Evolutionary conservation across 2,329 filamentous ascomycete genomes (phyloP).

Genomic region (Paramyrothecium sp.): DNA sequence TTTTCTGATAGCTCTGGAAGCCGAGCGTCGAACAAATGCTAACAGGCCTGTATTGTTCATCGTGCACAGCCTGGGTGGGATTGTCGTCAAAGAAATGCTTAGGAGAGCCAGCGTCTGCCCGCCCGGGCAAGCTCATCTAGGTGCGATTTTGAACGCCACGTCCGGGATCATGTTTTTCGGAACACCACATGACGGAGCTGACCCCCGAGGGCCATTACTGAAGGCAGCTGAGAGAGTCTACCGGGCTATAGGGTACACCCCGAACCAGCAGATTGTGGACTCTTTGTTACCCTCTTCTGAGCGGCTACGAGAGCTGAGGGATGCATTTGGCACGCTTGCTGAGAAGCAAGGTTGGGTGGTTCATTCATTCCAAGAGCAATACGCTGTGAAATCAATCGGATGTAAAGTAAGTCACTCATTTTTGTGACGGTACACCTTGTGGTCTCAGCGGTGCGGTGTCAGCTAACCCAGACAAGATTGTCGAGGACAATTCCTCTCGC

Average conservation of each 20-base stretch:
- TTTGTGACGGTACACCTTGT: no score
- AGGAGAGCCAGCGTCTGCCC: slow-evolving; percentile 8
- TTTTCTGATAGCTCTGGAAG: slow-evolving; percentile 30
- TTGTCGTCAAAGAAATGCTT: slow-evolving; percentile 26
- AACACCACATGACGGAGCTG: slow-evolving; percentile 27
- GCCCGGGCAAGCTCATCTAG: slow-evolving; percentile 7
- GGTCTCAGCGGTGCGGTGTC: no score
- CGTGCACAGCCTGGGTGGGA: slow-evolving; percentile 31
- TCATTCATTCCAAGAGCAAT: slow-evolving; percentile 33
- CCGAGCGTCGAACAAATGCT: slow-evolving; percentile 16
- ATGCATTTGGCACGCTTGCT: slow-evolving; percentile 26
- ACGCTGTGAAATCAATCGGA: not conserved
- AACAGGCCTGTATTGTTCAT: slow-evolving; percentile 25
- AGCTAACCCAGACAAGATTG: slow-evolving; percentile 16
- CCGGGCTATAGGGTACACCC: slow-evolving; percentile 14
- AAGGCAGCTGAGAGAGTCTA: slow-evolving; percentile 11
- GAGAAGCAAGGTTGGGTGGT: slow-evolving; percentile 26
- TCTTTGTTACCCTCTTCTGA: slow-evolving; percentile 30
- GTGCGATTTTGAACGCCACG: slow-evolving; percentile 16
- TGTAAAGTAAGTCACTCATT: not conserved
- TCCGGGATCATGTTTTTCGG: slow-evolving; percentile 30
- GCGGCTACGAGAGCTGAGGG: slow-evolving; percentile 25
- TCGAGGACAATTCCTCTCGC: slow-evolving; percentile 34
- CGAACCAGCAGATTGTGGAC: slow-evolving; percentile 31
- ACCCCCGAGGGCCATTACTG: slow-evolving; percentile 18